Conservation (phyloP, 192 early-diverging fungal genomes). For the Chytriomyces sp. region DNA sequence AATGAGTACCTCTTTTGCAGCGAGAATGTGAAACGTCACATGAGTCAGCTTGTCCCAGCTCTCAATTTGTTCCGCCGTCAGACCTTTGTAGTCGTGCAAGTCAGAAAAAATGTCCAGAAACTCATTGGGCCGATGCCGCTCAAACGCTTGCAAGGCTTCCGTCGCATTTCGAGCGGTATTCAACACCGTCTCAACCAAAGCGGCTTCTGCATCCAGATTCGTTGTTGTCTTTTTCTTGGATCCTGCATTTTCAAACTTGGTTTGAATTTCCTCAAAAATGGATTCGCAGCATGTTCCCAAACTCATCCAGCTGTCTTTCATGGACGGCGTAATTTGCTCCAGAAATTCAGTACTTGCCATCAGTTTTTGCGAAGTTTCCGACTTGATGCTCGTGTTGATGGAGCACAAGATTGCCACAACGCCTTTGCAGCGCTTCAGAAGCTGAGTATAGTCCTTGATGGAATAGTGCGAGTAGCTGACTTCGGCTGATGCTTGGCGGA, state of each 20-base stretch:
- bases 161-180: background rate
- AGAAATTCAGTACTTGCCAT: background rate
- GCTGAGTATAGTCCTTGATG: conserved; percentile 12
- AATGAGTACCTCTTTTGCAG: background rate
- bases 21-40: conserved; percentile 22
- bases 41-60: conserved; percentile 17
- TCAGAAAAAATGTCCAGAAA: background rate
- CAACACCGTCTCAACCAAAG: background rate
- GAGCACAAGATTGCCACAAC: conserved; percentile 5
- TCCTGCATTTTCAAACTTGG: background rate
- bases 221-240: background rate
- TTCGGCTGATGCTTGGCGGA: conserved; percentile 12
- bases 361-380: background rate
- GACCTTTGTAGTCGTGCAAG: background rate
- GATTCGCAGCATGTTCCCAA: background rate
- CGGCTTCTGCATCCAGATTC: background rate
- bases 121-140: conserved; percentile 8
- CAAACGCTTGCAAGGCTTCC: conserved; percentile 3
- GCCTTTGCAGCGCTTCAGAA: background rate
- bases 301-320: background rate
- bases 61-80: background rate
- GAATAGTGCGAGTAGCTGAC: conserved; percentile 8
- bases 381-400: conserved; percentile 4
- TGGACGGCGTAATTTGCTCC: conserved; percentile 1
- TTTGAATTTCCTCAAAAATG: conserved; percentile 12